Conservation (phyloP, 1,284 basidiomycete species). For the Cryptococcus sp. region DNA sequence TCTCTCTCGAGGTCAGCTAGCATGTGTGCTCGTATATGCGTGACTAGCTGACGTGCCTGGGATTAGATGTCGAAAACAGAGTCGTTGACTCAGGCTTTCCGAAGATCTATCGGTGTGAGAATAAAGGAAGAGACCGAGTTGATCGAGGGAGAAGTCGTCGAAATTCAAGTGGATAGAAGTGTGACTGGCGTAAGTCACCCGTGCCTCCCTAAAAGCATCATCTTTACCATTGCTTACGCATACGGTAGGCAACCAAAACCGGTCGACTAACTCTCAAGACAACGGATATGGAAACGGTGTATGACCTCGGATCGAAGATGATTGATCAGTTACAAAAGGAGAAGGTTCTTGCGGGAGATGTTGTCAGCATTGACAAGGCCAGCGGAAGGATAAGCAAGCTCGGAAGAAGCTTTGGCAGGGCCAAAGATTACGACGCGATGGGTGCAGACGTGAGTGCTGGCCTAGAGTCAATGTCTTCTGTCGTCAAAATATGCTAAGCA, state of each 20-base stretch:
- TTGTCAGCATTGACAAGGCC: constrained; percentile 95
- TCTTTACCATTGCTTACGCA: neutral
- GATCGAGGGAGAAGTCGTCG: constrained; percentile 97
- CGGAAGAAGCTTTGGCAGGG: constrained; percentile 90
- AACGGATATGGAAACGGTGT: constrained; percentile 99
- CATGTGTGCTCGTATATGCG: neutral
- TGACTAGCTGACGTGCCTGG: neutral
- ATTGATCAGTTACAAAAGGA: constrained; percentile 96
- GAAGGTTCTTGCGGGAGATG: constrained; percentile 94
- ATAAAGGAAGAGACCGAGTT: constrained; percentile 98
- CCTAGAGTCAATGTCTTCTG: no score
- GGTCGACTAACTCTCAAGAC: constrained; percentile 98
- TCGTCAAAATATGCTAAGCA: no score
- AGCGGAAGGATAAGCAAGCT: constrained; percentile 97
- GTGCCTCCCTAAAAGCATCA: neutral
- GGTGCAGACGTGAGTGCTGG: constrained; percentile 82
- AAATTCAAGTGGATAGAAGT: constrained; percentile 97
- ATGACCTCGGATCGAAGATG: constrained; percentile 99
- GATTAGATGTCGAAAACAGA: constrained; percentile 92
- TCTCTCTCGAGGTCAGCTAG: constrained; percentile 70
- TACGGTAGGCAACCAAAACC: constrained; percentile 85
- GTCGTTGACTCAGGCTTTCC: constrained; percentile 92
- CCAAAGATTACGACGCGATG: constrained; percentile 98
- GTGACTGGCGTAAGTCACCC: constrained; percentile 73
- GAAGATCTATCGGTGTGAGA: constrained; percentile 91